These are phyloP conservation scores for Drosera spatulata DNA, from an alignment of 179 eudicot species.

Conservation along the genomic window DNA sequence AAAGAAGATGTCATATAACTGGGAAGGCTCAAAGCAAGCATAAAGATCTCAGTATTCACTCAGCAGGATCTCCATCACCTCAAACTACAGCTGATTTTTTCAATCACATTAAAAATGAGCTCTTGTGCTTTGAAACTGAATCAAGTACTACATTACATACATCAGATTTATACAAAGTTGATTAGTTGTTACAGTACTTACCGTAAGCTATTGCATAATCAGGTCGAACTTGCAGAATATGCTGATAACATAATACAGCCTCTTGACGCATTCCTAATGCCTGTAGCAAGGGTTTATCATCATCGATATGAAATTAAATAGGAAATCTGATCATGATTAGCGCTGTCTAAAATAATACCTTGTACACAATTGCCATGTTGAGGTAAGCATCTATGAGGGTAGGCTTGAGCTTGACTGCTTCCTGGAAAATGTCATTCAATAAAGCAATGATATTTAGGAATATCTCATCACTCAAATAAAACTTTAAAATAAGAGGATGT, in stretches of 20 bases:
- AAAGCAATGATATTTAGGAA: no score
- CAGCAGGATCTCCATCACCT: no score
- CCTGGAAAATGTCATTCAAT: constrained; percentile 28
- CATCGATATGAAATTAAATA: background rate
- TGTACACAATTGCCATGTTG: constrained; percentile 84
- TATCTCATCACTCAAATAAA: no score
- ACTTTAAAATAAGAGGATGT: background rate
- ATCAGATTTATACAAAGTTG: background rate
- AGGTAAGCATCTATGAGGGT: constrained; percentile 72
- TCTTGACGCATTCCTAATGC: constrained; percentile 91
- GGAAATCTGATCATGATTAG: background rate
- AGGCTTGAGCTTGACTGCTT: constrained; percentile 86
- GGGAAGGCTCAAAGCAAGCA: no score
- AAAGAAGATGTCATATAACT: no score
- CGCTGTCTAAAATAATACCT: constrained; percentile 48
- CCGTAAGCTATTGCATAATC: constrained; percentile 87
- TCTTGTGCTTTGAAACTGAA: background rate
- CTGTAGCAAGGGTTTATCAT: constrained; percentile 22
- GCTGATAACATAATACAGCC: constrained; percentile 80
- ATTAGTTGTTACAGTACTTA: no score
- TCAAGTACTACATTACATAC: background rate
- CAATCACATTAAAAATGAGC: background rate
- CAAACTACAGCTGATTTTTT: no score
- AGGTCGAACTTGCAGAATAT: constrained; percentile 75
- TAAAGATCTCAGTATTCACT: no score